Conservation (phyloP, 176 grass and related monocot species). For the Raddia guianensis region DNA sequence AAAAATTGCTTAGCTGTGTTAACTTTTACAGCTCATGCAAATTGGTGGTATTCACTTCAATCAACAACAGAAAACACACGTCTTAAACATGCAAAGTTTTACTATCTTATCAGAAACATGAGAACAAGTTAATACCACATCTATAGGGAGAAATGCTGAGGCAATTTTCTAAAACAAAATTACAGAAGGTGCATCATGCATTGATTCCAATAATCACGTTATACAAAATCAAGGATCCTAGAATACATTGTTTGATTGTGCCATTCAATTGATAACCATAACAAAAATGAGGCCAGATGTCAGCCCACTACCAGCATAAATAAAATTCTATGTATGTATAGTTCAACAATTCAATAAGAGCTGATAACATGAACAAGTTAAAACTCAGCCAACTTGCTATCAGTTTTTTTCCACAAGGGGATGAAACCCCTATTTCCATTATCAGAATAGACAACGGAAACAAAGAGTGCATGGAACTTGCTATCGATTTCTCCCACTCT, state of each 20-base stretch:
- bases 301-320: not conserved
- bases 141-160: not conserved
- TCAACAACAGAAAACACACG: not conserved
- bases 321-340: not conserved
- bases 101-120: not conserved
- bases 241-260: not conserved
- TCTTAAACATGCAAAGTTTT: slow-evolving; percentile 7
- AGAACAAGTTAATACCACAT: not conserved
- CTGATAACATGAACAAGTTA: not conserved
- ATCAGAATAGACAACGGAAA: too few relatives aligned
- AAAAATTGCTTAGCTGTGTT: not conserved
- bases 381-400: not conserved
- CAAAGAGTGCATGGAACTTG: too few relatives aligned
- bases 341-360: not conserved
- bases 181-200: too few relatives aligned
- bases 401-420: too few relatives aligned
- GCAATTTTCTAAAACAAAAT: not conserved
- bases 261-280: slow-evolving; percentile 7
- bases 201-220: not conserved
- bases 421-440: too few relatives aligned
- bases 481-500: not conserved
- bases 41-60: not conserved
- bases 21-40: not conserved
- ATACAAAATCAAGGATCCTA: not conserved
- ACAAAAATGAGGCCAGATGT: not conserved